Base-by-base conservation (phyloP, 768 basidiomycete genomes). In the Boletales sp. region DNA sequence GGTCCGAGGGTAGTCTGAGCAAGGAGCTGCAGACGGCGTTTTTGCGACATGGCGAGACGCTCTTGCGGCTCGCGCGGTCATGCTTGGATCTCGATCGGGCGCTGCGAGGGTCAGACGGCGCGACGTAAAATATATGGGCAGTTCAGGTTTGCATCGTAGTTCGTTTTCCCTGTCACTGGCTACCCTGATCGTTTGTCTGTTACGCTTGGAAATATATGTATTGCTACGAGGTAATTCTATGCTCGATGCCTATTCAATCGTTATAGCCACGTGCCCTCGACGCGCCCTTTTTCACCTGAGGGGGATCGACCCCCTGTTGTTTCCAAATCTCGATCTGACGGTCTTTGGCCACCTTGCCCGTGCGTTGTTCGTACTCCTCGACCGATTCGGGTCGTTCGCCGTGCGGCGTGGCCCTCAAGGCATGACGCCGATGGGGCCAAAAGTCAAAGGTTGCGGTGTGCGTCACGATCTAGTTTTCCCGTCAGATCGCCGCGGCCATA, bases 391-490 rank as follows among this genome's bases (percentile, higher is more conserved):
- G 90, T 53, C 76, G 79, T 64, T 91, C 87, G 12, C 82, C 90
- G 55, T 86, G 87, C 46, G 90, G 90, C 3, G 90, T 92, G 10
- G 83, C 85, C 41, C 90, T 81, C 34, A 90, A 72, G 13, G 86
- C 90, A 62, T 92, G 90, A 30, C 90, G 79, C 35, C 77, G 82
- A 33, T 79, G 76, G 10, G 86, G 86, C 81, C 80, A 90, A 67
- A 88, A 89, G 67, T 92, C 88, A 59, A 90, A 90, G 12, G 81
- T 89, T 12, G 88, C 90, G 17, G 83, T 80, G 58, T 93, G 91
- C 13, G 78, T 87, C 36, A 84, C 83, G 51, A 88, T 62, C 86
- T 86, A 11, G 14, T 32, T 39, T 14, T 28, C 25, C 35, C 13
- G 41, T 48, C 28, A 56, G 53, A 38, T 47, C 18, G 1, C 42